phyloP scores from a whole-genome alignment of 2,329 filamentous ascomycete genomes.

The Colletotrichum chlorophyti region DNA sequence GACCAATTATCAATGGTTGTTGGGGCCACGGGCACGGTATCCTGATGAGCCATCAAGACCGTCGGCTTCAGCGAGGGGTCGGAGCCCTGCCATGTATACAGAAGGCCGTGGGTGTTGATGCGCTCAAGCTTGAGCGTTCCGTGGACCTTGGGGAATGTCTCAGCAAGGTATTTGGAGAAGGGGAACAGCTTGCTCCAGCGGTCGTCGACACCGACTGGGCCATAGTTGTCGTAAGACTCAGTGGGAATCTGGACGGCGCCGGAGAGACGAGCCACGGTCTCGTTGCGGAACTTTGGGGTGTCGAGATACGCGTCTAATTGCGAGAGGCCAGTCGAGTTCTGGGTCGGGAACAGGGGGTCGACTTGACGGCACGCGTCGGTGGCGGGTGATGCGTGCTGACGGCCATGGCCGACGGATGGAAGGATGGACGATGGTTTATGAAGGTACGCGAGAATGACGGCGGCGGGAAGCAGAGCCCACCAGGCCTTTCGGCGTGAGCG shows the following conservation, averaged over 20 bases:
- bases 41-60: slow-evolving; percentile 69
- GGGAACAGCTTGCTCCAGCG: slow-evolving; percentile 65
- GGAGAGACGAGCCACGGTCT: slow-evolving; percentile 43
- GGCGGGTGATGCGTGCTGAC: background rate
- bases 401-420: background rate
- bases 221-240: slow-evolving; percentile 61
- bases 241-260: slow-evolving; percentile 61
- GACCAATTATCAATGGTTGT: slow-evolving; percentile 60
- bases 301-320: slow-evolving; percentile 40
- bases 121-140: slow-evolving; percentile 54
- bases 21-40: slow-evolving; percentile 65
- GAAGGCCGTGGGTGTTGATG: slow-evolving; percentile 64
- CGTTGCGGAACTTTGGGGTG: slow-evolving; percentile 40
- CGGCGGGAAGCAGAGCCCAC: slow-evolving; percentile 26
- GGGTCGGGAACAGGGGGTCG: slow-evolving; percentile 38
- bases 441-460: slow-evolving; percentile 20
- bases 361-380: slow-evolving; percentile 40
- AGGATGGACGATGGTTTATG: slow-evolving; percentile 10
- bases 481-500: slow-evolving; percentile 15
- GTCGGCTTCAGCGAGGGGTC: slow-evolving; percentile 58
- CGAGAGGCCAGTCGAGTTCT: slow-evolving; percentile 34
- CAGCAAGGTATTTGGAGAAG: slow-evolving; percentile 56
- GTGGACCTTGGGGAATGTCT: slow-evolving; percentile 60
- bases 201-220: slow-evolving; percentile 58
- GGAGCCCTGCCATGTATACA: slow-evolving; percentile 64